A percentile compares a stretch with the other conserved stretches of the same genome.
Evolutionary conservation across 805 yeast genomes (phyloP).

Genomic region (Starmerella vitae): DNA sequence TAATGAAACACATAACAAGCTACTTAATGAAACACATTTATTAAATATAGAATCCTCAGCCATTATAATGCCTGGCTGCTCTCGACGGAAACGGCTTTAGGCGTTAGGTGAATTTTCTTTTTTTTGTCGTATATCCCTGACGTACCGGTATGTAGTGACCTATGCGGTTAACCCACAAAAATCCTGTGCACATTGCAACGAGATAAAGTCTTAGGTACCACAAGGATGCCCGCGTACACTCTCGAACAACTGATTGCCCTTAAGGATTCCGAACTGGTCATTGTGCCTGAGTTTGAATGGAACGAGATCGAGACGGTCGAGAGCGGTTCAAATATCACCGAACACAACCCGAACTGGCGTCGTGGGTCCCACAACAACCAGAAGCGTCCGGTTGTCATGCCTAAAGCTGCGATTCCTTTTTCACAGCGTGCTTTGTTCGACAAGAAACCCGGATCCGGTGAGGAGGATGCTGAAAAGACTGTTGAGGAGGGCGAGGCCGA

Average conservation of each 20-base stretch:
- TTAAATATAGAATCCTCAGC: no score
- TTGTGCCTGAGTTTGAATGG: conserved; percentile 24
- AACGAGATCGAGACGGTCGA: conserved; percentile 19
- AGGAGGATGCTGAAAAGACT: not conserved
- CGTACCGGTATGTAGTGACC: no score
- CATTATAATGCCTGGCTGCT: no score
- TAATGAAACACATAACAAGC: no score
- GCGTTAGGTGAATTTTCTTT: no score
- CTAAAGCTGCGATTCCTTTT: conserved; percentile 21
- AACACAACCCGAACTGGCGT: conserved; percentile 10
- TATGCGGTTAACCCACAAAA: no score
- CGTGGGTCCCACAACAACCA: conserved; percentile 16
- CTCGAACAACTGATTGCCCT: conserved; percentile 21
- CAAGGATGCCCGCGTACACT: conserved; percentile 26
- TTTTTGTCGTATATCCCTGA: no score
- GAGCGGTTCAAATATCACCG: conserved; percentile 3
- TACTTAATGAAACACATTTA: no score
- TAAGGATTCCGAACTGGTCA: conserved; percentile 22
- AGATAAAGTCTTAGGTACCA: no score
- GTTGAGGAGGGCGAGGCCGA: conserved; percentile 19
- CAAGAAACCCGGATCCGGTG: not conserved
- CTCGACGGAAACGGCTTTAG: no score
- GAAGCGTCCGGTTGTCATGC: conserved; percentile 18
- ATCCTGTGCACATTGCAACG: no score
- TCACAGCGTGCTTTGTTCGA: conserved; percentile 15